Conservation (phyloP, 1,139 yeast species). For the Candida anutae region DNA sequence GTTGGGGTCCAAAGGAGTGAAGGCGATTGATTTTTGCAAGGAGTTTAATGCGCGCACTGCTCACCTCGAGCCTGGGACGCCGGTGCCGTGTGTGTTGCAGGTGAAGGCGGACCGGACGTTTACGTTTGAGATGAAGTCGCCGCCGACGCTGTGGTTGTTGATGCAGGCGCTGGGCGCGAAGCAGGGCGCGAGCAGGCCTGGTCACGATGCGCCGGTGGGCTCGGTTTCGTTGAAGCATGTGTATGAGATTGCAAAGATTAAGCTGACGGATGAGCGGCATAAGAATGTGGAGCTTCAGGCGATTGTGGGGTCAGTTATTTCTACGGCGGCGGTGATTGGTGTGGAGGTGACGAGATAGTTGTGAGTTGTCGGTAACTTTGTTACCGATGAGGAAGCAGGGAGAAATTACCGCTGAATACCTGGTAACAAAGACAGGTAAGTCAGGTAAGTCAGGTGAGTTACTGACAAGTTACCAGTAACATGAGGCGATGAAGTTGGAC, state of each 20-base stretch:
- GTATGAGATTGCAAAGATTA: conserved; percentile 91
- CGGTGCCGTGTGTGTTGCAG: conserved; percentile 78
- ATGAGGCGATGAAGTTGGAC: too few species aligned
- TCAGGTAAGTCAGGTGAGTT: too few species aligned
- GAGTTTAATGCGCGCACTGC: conserved; percentile 98
- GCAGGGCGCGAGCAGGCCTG: conserved; percentile 65
- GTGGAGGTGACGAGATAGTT: conserved; percentile 64
- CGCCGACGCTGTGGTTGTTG: conserved; percentile 85
- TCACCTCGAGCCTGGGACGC: conserved; percentile 73
- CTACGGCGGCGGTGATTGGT: conserved; percentile 85
- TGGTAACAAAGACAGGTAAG: too few species aligned
- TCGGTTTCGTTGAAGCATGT: conserved; percentile 78
- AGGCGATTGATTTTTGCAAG: conserved; percentile 96
- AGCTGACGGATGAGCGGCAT: conserved; percentile 80
- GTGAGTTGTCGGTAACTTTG: not conserved
- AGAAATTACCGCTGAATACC: too few species aligned
- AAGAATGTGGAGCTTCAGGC: conserved; percentile 62
- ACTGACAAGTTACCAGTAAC: too few species aligned
- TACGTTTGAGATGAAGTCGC: conserved; percentile 79
- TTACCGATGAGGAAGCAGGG: not conserved
- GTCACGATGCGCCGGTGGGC: conserved; percentile 46
- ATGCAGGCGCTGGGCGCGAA: conserved; percentile 77
- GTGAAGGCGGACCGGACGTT: conserved; percentile 92
- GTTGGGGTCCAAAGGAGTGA: conserved; percentile 95
- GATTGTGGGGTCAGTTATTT: conserved; percentile 74